phyloP scores from a whole-genome alignment of 495 filamentous ascomycete genomes.

The Aspergillus baeticus region DNA sequence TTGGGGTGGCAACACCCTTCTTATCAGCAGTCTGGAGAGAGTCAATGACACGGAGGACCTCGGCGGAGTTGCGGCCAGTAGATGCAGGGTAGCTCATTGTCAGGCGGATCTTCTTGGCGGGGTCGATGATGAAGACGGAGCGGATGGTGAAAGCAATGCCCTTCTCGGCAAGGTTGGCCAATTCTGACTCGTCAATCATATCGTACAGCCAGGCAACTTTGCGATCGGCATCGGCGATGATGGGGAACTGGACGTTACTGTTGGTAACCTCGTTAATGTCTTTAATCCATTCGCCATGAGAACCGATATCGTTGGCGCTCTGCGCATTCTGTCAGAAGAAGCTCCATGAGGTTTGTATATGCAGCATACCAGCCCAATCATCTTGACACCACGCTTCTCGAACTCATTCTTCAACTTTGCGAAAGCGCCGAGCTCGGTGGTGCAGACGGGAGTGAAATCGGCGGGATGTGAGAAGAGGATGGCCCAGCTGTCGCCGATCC shows the following conservation, averaged over 20 bases:
- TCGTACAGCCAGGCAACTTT: conserved; percentile 66
- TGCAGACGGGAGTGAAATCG: conserved; percentile 71
- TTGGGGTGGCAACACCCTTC: conserved; percentile 62
- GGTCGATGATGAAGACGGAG: conserved; percentile 69
- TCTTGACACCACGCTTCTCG: conserved; percentile 60
- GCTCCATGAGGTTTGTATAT: background rate
- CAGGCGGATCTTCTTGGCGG: conserved; percentile 65
- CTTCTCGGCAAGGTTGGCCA: conserved; percentile 55
- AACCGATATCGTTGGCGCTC: conserved; percentile 58
- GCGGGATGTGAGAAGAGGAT: conserved; percentile 70
- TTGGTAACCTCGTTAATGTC: conserved; percentile 64
- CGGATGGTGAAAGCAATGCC: conserved; percentile 67
- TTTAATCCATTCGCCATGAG: conserved; percentile 61
- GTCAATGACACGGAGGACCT: conserved; percentile 67
- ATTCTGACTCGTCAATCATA: conserved; percentile 61
- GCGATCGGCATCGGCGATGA: conserved; percentile 66
- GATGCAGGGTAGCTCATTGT: conserved; percentile 68
- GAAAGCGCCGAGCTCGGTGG: conserved; percentile 68
- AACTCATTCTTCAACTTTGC: conserved; percentile 63
- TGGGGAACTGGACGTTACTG: conserved; percentile 61
- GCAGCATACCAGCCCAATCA: conserved; percentile 57
- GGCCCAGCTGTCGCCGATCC: conserved; percentile 59
- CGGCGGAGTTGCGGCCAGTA: conserved; percentile 62
- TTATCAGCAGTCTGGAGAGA: conserved; percentile 62
- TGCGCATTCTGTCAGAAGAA: conserved; percentile 13